Conservation (phyloP, 208 protist genomes). For the Hexamita inflata region DNA sequence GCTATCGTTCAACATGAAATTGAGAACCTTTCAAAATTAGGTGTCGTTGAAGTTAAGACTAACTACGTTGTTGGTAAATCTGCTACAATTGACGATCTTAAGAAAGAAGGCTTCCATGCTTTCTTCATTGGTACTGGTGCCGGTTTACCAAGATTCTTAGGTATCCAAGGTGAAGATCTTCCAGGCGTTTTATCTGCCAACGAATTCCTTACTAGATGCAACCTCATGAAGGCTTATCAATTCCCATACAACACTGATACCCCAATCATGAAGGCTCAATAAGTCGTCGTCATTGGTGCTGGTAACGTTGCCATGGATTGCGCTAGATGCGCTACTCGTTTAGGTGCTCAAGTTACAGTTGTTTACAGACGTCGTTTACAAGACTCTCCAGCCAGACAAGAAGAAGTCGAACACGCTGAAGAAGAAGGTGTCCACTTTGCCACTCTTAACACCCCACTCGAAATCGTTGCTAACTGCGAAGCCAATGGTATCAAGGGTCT, state of each 20-base stretch:
- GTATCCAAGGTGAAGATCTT: slow-evolving; percentile 25
- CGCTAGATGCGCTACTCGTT: not conserved
- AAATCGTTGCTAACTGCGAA: slow-evolving; percentile 8
- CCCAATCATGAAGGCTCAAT: not conserved
- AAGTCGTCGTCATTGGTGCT: slow-evolving; percentile 24
- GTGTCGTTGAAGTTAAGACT: slow-evolving; percentile 15
- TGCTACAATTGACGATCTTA: not conserved
- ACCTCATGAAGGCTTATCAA: not conserved
- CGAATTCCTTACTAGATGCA: slow-evolving; percentile 19
- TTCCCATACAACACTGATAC: not conserved
- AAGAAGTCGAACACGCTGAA: slow-evolving; percentile 18
- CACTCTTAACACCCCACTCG: not conserved
- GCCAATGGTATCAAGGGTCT: slow-evolving; percentile 23
- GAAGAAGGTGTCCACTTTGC: slow-evolving; percentile 22
- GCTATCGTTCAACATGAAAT: slow-evolving; percentile 25
- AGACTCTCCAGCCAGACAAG: slow-evolving; percentile 2
- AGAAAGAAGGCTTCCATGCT: slow-evolving; percentile 1
- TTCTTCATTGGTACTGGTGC: slow-evolving; percentile 33
- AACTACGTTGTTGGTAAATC: slow-evolving; percentile 4
- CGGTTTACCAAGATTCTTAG: slow-evolving; percentile 5
- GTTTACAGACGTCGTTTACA: slow-evolving; percentile 12
- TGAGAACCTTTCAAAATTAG: not conserved
- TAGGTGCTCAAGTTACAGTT: slow-evolving; percentile 19
- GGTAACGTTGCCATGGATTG: slow-evolving; percentile 30
- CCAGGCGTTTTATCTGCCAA: slow-evolving; percentile 22